These are phyloP conservation scores for Alloascoidea hylecoeti DNA, from an alignment of 805 yeast species.

Conservation along the genomic window DNA sequence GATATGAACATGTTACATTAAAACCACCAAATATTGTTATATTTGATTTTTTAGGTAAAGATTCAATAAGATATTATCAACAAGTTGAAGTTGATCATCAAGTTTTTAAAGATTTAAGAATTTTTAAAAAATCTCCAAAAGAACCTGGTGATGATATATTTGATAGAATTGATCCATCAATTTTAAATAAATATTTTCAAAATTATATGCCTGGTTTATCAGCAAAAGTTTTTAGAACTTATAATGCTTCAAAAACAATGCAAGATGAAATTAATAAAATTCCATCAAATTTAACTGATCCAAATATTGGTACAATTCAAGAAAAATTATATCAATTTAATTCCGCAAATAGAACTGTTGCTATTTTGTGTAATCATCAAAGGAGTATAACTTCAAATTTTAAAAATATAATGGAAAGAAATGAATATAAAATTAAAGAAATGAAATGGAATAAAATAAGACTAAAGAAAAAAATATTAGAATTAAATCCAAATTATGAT, in stretches of 20 bases:
- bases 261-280: slow-evolving; percentile 84
- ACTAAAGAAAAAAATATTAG: slow-evolving; percentile 53
- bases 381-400: slow-evolving; percentile 81
- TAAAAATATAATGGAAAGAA: slow-evolving; percentile 66
- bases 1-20: slow-evolving; percentile 80
- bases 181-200: slow-evolving; percentile 77
- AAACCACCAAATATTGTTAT: slow-evolving; percentile 76
- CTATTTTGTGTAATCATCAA: slow-evolving; percentile 94
- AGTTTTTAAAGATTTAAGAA: slow-evolving; percentile 76
- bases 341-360: slow-evolving; percentile 93
- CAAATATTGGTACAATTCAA: slow-evolving; percentile 71
- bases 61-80: slow-evolving; percentile 82
- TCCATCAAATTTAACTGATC: no score
- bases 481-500: slow-evolving; percentile 38
- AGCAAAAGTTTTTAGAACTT: slow-evolving; percentile 95
- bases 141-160: slow-evolving; percentile 86
- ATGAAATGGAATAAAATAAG: slow-evolving; percentile 76
- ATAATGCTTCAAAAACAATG: slow-evolving; percentile 93
- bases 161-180: slow-evolving; percentile 76
- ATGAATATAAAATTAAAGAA: slow-evolving; percentile 64
- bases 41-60: slow-evolving; percentile 92
- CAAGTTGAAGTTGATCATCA: slow-evolving; percentile 88
- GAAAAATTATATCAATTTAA: slow-evolving; percentile 82
- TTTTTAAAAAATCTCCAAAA: slow-evolving; percentile 83
- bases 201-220: slow-evolving; percentile 86